These are phyloP conservation scores for Neodidymelliopsis sp. DNA, from an alignment of 2,329 filamentous ascomycete genomes.

Conservation along the genomic window DNA sequence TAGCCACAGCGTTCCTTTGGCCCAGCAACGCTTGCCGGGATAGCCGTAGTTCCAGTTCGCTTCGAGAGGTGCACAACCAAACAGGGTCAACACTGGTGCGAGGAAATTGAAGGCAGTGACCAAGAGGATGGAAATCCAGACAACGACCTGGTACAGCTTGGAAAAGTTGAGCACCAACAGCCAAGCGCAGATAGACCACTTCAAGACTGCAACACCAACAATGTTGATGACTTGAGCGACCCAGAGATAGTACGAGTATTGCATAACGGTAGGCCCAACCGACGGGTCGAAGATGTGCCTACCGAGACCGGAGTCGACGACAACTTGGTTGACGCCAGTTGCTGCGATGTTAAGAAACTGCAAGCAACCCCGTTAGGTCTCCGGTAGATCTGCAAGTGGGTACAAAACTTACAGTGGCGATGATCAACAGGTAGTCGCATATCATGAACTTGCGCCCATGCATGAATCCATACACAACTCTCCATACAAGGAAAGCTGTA, in stretches of 20 bases:
- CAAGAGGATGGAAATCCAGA: slow-evolving; percentile 39
- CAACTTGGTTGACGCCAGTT: slow-evolving; percentile 18
- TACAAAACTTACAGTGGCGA: slow-evolving; percentile 31
- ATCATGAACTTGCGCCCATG: slow-evolving; percentile 30
- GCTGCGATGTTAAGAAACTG: slow-evolving; percentile 30
- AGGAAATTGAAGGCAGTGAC: slow-evolving; percentile 39
- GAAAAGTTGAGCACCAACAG: slow-evolving; percentile 40
- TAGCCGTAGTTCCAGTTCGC: slow-evolving; percentile 37
- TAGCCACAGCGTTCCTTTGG: slow-evolving; percentile 26
- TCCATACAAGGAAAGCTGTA: slow-evolving; percentile 34
- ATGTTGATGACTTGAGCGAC: slow-evolving; percentile 38
- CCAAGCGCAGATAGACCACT: slow-evolving; percentile 42
- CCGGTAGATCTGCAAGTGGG: slow-evolving; percentile 1
- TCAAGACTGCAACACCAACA: slow-evolving; percentile 38
- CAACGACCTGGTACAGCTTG: slow-evolving; percentile 29
- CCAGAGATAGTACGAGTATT: slow-evolving; percentile 35
- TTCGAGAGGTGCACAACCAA: slow-evolving; percentile 37
- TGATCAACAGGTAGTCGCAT: slow-evolving; percentile 38
- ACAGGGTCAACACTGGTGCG: slow-evolving; percentile 32
- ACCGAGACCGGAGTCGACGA: slow-evolving; percentile 30
- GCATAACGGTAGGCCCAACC: slow-evolving; percentile 18
- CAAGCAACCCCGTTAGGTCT: slow-evolving; percentile 11
- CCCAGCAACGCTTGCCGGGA: slow-evolving; percentile 32
- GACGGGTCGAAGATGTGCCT: slow-evolving; percentile 36
- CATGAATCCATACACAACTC: slow-evolving; percentile 31